phyloP scores from a whole-genome alignment of 805 yeast species.

The Saturnispora serradocipensis region DNA sequence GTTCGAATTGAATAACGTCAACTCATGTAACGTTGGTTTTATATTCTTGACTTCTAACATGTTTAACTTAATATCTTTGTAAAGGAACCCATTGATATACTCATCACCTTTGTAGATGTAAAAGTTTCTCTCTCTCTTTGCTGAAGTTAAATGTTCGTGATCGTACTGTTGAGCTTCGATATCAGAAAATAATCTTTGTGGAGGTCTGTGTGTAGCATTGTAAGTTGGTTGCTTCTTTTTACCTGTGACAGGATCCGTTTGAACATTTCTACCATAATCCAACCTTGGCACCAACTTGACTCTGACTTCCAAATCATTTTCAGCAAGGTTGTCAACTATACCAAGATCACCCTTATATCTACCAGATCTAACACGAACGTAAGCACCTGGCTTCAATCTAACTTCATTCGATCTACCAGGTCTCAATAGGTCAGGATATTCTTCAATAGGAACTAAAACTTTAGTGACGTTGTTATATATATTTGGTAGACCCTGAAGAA shows the following conservation, averaged over 20 bases:
- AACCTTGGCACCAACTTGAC: conserved; percentile 87
- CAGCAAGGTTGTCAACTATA: conserved; percentile 84
- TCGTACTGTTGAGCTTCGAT: conserved; percentile 84
- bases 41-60: conserved; percentile 70
- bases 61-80: conserved; percentile 78
- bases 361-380: conserved; percentile 85
- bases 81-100: conserved; percentile 79
- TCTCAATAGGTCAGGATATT: conserved; percentile 84
- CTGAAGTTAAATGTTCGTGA: conserved; percentile 52
- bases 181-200: conserved; percentile 79
- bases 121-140: conserved; percentile 51
- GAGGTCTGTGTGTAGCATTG: conserved; percentile 64
- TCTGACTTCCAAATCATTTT: conserved; percentile 92
- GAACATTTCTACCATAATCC: conserved; percentile 65
- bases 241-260: conserved; percentile 21
- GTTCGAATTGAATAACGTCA: conserved; percentile 61
- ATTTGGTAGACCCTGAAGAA: conserved; percentile 83
- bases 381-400: conserved; percentile 83
- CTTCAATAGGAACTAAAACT: conserved; percentile 88
- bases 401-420: conserved; percentile 84
- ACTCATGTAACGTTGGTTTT: conserved; percentile 80
- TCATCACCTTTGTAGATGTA: conserved; percentile 81
- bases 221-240: conserved; percentile 34
- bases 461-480: conserved; percentile 53
- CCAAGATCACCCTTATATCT: conserved; percentile 90